Evolutionary conservation across 2,329 filamentous ascomycete genomes (phyloP).

Genomic region (Lasiodiplodia gonubiensis): DNA sequence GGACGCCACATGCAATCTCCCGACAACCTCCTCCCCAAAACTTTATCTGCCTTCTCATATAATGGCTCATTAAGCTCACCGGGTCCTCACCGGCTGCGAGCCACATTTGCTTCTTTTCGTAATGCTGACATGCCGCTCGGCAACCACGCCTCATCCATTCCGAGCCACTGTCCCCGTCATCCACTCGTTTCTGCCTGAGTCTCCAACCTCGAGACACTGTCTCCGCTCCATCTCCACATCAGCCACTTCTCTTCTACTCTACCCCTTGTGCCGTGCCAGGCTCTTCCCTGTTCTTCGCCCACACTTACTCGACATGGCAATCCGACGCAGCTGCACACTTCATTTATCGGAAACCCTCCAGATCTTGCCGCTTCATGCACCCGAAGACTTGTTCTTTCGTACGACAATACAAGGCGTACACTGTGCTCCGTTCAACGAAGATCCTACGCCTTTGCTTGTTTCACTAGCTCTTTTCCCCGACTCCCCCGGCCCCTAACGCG

Average conservation of each 20-base stretch:
- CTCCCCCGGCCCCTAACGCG: neutral
- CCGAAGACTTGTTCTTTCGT: neutral
- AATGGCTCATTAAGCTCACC: neutral
- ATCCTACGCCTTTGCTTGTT: neutral
- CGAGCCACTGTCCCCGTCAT: neutral
- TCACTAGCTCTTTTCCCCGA: neutral
- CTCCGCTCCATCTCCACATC: neutral
- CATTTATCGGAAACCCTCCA: constrained; percentile 13
- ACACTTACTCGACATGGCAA: neutral
- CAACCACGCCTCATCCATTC: neutral
- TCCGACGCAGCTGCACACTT: neutral
- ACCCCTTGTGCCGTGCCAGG: neutral
- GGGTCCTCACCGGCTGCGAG: neutral
- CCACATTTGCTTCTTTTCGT: neutral
- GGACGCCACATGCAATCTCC: constrained; percentile 23
- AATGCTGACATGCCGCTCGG: neutral
- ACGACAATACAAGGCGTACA: constrained; percentile 1
- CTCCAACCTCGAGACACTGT: neutral
- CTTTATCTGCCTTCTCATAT: neutral
- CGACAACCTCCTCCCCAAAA: neutral
- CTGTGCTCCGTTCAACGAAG: constrained; percentile 5
- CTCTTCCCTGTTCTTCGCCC: neutral
- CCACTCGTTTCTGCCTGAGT: neutral
- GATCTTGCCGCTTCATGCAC: neutral
- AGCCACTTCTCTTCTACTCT: neutral